Evolutionary conservation across 1,284 basidiomycete genomes (phyloP), one percentile per base, ranked within the genome.

Genomic region (Irpex sp.): DNA sequence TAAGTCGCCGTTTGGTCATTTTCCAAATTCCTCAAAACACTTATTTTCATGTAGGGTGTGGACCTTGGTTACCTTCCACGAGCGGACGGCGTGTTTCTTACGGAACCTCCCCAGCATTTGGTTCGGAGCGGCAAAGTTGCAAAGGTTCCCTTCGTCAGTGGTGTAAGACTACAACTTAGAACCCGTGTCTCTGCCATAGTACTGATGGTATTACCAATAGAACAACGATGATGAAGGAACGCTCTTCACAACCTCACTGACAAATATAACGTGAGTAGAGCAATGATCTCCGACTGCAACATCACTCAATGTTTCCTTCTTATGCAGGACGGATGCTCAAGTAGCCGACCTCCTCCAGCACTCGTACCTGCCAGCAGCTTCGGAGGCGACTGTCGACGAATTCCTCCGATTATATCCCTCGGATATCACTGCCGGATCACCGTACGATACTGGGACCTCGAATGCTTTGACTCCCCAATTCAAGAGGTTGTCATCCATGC

Each of bases 181-280:
- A 17, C 57, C 44, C 2, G 38, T 49, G 11, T 21, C 7, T n/a
- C 52, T 13, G 19, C 5, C 6, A 15, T 15, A 44, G 36, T 49
- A n/a, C 6, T 58, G 13, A 34, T 34, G 31, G 37, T 44, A 57
- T 26, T 13, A 11, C 21, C 60, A 13, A 13, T 37, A 68, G 31
- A 77, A 82, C 62, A 80, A 78, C 61, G 82, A 84, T 60, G 84
- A 85, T 61, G 83, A 85, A 70, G 84, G 83, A n/a, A 84, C 84
- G 0, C 38, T 81, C 0, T 84, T 85, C 67, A 75, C 81, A 0
- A 66, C 85, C 5, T 72, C 80, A 3, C 49, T 48, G 7, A 44
- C 58, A 7, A 66, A 77, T 58, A 64, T 77, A 38, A 76, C 74
- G 75, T 77, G 66, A n/a, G 75, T 64, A 1, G 9, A 21, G 54